Evolutionary conservation across 225 moss, liverwort and hornwort genomes (phyloP).

Genomic region (Pseudoscleropodium purum): DNA sequence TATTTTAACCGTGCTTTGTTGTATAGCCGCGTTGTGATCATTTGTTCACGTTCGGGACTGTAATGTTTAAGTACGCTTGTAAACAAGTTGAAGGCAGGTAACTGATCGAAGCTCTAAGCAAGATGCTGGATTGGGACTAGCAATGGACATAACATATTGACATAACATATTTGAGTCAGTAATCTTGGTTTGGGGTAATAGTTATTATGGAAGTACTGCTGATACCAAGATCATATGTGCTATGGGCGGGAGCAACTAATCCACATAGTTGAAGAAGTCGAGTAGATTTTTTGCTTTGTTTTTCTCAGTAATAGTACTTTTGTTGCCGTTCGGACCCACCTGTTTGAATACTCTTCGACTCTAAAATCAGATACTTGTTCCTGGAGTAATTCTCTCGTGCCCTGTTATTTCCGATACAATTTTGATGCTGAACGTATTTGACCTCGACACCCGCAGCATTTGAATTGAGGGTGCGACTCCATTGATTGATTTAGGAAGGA

Average conservation of each 20-base stretch:
- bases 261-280: not conserved
- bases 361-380: not conserved
- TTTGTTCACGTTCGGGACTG: not conserved
- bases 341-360: not conserved
- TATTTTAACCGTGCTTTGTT: not conserved
- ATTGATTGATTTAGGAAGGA: not conserved
- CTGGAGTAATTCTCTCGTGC: not conserved
- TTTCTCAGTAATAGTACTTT: not conserved
- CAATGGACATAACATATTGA: not conserved
- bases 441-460: not conserved
- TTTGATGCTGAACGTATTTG: not conserved
- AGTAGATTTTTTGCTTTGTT: not conserved
- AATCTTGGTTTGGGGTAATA: not conserved
- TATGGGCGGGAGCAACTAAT: not conserved
- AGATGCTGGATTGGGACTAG: not conserved
- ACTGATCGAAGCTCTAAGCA: not conserved
- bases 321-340: not conserved
- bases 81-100: not conserved
- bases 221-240: not conserved
- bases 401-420: not conserved
- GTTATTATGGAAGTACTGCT: not conserved
- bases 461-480: not conserved
- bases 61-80: not conserved
- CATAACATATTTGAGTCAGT: not conserved
- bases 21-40: not conserved